Percentiles rank a stretch among this genome's conserved stretches.
Conservation (phyloP, 2,329 filamentous ascomycete genomes). For the Fusarium vanettenii region DNA sequence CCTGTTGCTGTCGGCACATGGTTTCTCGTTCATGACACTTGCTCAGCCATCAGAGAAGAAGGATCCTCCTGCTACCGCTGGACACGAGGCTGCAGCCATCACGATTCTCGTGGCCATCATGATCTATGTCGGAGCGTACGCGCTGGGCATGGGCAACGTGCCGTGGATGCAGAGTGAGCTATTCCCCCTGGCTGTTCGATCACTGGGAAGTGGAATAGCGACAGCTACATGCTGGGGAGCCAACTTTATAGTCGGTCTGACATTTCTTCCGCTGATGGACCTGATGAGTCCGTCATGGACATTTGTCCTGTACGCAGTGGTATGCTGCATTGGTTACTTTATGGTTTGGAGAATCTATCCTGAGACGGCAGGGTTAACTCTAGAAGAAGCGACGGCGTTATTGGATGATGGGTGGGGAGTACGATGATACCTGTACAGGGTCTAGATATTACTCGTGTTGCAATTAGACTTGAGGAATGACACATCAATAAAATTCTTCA, state of each 20-base stretch:
- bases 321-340: conserved; percentile 77
- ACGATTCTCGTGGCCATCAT: conserved; percentile 81
- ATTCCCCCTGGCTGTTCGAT: conserved; percentile 81
- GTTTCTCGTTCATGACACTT: conserved; percentile 75
- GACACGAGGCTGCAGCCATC: conserved; percentile 53
- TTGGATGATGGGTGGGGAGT: conserved; percentile 81
- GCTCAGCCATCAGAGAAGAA: conserved; percentile 40
- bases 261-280: conserved; percentile 90
- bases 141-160: conserved; percentile 88
- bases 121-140: conserved; percentile 87
- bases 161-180: conserved; percentile 97
- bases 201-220: conserved; percentile 76
- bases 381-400: conserved; percentile 83
- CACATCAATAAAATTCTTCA: not conserved
- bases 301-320: conserved; percentile 80
- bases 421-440: conserved; percentile 47
- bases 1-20: conserved; percentile 75
- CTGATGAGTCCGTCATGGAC: conserved; percentile 78
- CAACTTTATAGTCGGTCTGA: conserved; percentile 87
- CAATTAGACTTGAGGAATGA: not conserved
- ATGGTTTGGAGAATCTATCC: conserved; percentile 82
- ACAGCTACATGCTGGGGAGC: conserved; percentile 89
- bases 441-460: not conserved
- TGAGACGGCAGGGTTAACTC: conserved; percentile 82
- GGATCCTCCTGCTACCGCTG: conserved; percentile 27